Conservation (phyloP, 2,329 filamentous ascomycete species). For the Hymenoscyphus fructigenus region DNA sequence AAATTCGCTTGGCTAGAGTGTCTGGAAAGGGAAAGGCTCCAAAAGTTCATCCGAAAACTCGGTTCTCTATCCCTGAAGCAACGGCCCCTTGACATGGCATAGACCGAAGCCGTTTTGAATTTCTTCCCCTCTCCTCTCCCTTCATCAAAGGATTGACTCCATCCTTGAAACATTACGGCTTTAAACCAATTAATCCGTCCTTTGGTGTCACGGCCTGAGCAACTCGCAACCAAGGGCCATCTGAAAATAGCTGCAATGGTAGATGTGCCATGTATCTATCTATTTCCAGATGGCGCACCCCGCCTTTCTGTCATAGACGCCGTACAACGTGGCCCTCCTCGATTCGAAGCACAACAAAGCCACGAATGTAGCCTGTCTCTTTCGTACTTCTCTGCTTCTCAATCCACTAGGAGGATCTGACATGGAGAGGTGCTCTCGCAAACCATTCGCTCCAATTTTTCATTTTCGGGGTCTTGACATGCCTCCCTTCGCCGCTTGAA, state of each 20-base stretch:
- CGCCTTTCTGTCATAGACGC: not conserved
- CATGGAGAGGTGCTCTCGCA: not conserved
- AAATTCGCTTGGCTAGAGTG: not conserved
- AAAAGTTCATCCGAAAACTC: slow-evolving; percentile 1
- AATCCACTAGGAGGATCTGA: not conserved
- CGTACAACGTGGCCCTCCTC: slow-evolving; percentile 10
- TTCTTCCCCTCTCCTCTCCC: not conserved
- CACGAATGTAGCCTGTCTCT: not conserved
- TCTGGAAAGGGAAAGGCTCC: not conserved
- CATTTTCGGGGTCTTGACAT: not conserved
- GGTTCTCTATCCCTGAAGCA: not conserved
- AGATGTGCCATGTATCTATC: not conserved
- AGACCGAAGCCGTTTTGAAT: not conserved
- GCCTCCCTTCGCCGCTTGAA: not conserved
- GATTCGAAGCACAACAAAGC: slow-evolving; percentile 12
- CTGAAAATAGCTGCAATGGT: not conserved
- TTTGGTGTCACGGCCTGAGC: not conserved
- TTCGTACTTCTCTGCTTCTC: not conserved
- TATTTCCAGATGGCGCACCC: not conserved
- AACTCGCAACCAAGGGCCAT: not conserved
- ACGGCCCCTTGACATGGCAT: not conserved
- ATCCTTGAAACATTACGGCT: not conserved
- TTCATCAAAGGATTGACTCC: not conserved
- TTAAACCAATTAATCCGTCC: not conserved
- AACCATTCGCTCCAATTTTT: not conserved